These are phyloP conservation scores for Typha latifolia DNA, from an alignment of 176 grass and related monocot species.

Conservation along the genomic window DNA sequence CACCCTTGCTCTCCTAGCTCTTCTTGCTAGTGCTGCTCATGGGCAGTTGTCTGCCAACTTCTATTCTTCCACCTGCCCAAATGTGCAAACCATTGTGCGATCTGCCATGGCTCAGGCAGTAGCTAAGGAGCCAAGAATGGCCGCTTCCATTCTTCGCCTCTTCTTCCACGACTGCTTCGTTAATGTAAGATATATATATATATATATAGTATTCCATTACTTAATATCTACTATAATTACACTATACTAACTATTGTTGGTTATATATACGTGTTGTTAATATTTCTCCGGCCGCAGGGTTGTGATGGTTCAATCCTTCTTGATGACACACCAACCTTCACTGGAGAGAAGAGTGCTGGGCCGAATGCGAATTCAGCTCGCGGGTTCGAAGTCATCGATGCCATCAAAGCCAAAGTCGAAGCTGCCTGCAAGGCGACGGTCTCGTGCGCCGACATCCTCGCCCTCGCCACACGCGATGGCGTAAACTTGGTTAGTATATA, in stretches of 20 bases:
- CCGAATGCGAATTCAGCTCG: constrained; percentile 32
- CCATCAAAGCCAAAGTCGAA: constrained; percentile 35
- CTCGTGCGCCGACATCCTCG: constrained; percentile 74
- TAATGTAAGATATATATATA: constrained; percentile 24
- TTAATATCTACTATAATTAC: background rate
- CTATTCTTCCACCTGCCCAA: constrained; percentile 50
- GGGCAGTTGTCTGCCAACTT: constrained; percentile 46
- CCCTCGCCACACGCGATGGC: constrained; percentile 53
- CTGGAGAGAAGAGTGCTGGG: constrained; percentile 40
- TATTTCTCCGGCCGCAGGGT: constrained; percentile 14
- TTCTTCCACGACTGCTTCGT: constrained; percentile 85
- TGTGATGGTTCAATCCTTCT: constrained; percentile 60
- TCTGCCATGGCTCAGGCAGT: constrained; percentile 29
- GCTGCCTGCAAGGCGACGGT: constrained; percentile 37
- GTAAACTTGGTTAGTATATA: constrained; percentile 41
- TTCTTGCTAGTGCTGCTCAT: constrained; percentile 26
- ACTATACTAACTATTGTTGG: no score
- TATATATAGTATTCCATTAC: background rate
- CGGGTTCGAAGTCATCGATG: constrained; percentile 48
- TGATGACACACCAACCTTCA: constrained; percentile 25
- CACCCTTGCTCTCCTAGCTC: constrained; percentile 22
- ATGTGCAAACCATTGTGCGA: constrained; percentile 29
- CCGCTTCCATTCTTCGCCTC: constrained; percentile 61
- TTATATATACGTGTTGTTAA: no score
- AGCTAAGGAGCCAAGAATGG: constrained; percentile 52